Evolutionary conservation across 805 yeast genomes (phyloP).

Genomic region (Pichia insulana): DNA sequence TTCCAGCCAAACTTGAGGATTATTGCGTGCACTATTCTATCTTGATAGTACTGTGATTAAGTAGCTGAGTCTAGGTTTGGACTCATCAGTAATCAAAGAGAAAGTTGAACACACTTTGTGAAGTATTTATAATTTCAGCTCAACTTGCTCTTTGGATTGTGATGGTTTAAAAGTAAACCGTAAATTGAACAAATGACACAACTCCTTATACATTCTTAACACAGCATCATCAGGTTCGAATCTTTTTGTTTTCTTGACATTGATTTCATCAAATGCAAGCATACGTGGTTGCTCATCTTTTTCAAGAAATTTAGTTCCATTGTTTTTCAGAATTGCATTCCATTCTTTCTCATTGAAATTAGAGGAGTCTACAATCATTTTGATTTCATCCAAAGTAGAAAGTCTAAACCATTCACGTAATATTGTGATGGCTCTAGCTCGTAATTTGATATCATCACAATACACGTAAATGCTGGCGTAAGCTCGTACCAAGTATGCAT

Average conservation of each 20-base stretch:
- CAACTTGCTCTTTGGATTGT: not conserved
- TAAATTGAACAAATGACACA: conserved; percentile 14
- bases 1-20: too few species aligned
- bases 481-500: conserved; percentile 16
- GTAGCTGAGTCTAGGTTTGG: too few species aligned
- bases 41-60: too few species aligned
- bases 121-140: too few species aligned
- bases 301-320: not conserved
- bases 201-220: conserved; percentile 14
- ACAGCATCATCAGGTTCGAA: conserved; percentile 19
- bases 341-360: conserved; percentile 2
- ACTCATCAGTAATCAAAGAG: too few species aligned
- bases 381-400: conserved; percentile 18
- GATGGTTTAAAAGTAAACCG: conserved; percentile 7
- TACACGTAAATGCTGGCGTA: conserved; percentile 21
- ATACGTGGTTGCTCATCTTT: not conserved
- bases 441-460: conserved; percentile 20
- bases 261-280: conserved; percentile 14
- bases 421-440: conserved; percentile 20
- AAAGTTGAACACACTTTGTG: too few species aligned
- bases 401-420: conserved; percentile 23
- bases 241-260: conserved; percentile 14
- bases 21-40: too few species aligned
- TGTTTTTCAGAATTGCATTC: not conserved
- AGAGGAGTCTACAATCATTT: conserved; percentile 6